Conservation (phyloP, 1,139 yeast species). For the Groenewaldozyma auringiensis region DNA sequence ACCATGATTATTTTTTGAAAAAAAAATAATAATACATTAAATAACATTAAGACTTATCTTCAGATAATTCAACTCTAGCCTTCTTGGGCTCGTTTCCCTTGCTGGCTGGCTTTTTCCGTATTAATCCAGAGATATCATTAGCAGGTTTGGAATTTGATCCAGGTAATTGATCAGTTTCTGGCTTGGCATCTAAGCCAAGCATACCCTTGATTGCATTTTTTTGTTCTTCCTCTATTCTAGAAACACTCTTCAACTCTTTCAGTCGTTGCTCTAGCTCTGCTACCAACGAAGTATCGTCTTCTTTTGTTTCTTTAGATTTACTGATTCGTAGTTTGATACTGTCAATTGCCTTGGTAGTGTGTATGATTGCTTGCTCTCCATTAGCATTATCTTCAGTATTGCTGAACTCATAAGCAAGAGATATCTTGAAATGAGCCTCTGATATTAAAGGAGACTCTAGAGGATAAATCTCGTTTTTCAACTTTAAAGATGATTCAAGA, state of each 20-base stretch:
- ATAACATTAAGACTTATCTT: too few species aligned
- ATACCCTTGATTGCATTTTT: conserved; percentile 54
- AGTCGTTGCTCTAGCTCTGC: conserved; percentile 42
- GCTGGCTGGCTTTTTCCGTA: conserved; percentile 33
- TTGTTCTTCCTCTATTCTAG: conserved; percentile 48
- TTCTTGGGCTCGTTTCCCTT: conserved; percentile 1
- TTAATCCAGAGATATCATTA: conserved; percentile 51
- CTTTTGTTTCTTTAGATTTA: conserved; percentile 29
- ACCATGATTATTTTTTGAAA: too few species aligned
- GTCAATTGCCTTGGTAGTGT: conserved; percentile 53
- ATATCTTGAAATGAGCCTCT: conserved; percentile 75
- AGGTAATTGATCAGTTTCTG: conserved; percentile 15
- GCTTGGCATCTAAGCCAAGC: conserved; percentile 41
- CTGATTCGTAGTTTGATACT: conserved; percentile 34
- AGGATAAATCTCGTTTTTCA: conserved; percentile 49
- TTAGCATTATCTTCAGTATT: conserved; percentile 35
- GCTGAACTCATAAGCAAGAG: conserved; percentile 70
- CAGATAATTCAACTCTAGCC: not conserved
- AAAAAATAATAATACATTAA: too few species aligned
- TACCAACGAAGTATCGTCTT: conserved; percentile 45
- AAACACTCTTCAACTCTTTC: conserved; percentile 47
- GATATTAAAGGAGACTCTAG: conserved; percentile 54
- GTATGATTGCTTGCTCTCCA: conserved; percentile 44
- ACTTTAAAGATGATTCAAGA: conserved; percentile 47
- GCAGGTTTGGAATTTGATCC: conserved; percentile 28